These are phyloP conservation scores for Piromyces finnis DNA, from an alignment of 192 early-diverging fungal species.

Conservation along the genomic window DNA sequence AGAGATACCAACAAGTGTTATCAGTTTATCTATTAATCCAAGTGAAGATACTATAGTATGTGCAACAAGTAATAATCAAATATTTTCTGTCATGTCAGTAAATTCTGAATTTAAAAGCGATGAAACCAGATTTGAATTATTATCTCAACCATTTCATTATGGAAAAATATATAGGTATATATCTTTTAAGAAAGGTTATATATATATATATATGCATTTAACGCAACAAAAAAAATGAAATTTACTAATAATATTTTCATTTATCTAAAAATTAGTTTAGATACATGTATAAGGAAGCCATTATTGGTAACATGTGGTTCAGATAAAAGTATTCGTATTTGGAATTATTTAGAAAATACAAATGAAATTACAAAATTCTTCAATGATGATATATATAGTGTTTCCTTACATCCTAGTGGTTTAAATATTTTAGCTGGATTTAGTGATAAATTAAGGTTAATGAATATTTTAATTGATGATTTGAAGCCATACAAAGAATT, in stretches of 20 bases:
- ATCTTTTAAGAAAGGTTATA: too few relatives aligned
- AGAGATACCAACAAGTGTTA: conserved; percentile 12
- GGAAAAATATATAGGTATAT: conserved; percentile 10
- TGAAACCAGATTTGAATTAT: conserved; percentile 26
- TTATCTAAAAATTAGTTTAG: conserved; percentile 15
- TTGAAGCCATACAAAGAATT: conserved; percentile 35
- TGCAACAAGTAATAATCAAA: conserved; percentile 18
- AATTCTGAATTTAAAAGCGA: conserved; percentile 17
- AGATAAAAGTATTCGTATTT: conserved; percentile 37
- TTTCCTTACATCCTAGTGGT: conserved; percentile 42
- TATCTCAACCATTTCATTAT: conserved; percentile 37
- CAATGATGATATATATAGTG: conserved; percentile 35
- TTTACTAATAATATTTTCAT: too few relatives aligned
- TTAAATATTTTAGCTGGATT: conserved; percentile 47
- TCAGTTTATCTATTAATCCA: conserved; percentile 23
- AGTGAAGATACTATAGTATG: conserved; percentile 25
- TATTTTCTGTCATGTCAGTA: conserved; percentile 12
- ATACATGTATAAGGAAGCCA: conserved; percentile 34
- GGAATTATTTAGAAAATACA: conserved; percentile 37
- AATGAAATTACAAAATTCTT: conserved; percentile 40
- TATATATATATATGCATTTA: too few relatives aligned
- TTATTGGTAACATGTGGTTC: conserved; percentile 30
- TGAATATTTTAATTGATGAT: conserved; percentile 44
- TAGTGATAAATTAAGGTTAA: conserved; percentile 34
- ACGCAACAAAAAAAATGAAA: too few relatives aligned